Evolutionary conservation across 2,329 filamentous ascomycete genomes (phyloP), one percentile per base, ranked within the genome.

Genomic region (Calonectria multiphialidica): DNA sequence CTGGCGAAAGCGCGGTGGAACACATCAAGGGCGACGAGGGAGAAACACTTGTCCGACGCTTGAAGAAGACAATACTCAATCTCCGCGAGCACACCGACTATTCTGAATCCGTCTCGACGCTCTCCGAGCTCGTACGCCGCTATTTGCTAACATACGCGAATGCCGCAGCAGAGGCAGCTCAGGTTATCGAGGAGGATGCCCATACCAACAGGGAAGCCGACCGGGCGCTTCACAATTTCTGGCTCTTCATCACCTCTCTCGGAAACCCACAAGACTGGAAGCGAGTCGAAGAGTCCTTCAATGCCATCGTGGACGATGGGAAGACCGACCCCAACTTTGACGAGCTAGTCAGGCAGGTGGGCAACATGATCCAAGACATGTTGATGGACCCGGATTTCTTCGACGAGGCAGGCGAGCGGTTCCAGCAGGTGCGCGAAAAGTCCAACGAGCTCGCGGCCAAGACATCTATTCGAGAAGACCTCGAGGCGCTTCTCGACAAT

Each of bases 381-480:
- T 86, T 98, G 49, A 97, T 92, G 0, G 94, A 98, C 73, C 96
- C 96, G 0, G 90, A 92, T 5, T 98, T 98, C 83, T 94, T 97
- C 78, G 93, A 96, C 57, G 88, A 94, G 45, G 91, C 92, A 0
- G 91, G 93, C 28, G 82, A 88, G 61, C 87, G 88, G 12, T 83
- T 92, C 44, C 82, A 87, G 16, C 83, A 88, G 3, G 76, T 93
- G 7, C 86, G 89, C 35, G 82, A 84, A 13, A 88, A 89, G 78
- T 87, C 88, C 5, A 90, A 92, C 73, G 91, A 93, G 73, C 87
- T 95, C 2, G 90, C 92, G 2, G 88, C 88, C 0, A 91, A 93
- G 49, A 93, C 93, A 2, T 90, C 89, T 5, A 86, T 98, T 3
- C 89, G 91, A 16, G 87, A 93, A 21, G 94, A 98, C 75, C 83